Base-by-base conservation (phyloP, 2,329 filamentous ascomycete species). In the Aspergillus neoniger region DNA sequence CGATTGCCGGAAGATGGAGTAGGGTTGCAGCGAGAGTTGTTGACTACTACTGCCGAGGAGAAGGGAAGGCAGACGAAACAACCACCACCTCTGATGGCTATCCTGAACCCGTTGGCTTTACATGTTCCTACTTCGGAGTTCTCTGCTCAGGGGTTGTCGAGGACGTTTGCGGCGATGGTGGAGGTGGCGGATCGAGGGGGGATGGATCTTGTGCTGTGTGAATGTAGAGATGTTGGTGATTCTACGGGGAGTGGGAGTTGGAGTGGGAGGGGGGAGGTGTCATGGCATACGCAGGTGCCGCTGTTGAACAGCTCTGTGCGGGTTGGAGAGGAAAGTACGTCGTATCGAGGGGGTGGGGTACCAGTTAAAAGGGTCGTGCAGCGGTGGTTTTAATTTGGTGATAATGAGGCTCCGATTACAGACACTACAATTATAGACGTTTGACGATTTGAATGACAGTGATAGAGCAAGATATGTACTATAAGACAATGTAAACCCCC, bases 371-470 rank as follows among this genome's bases (percentile, higher is more conserved):
- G 79, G 62, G 80, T 91, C 17, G 76, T 89, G 41, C 79, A 81
- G 17, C 83, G 88, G 36, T 92, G 90, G 90, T 91, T 91, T 70
- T 72, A 72, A 28, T 85, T 88, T 57, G 77, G 78, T 19, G 66
- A 75, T 36, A 79, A 77, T 75, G 72, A 36, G 30, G 48, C 59
- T 55, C 58, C 39, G 47, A 21, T 15, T 10, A 23, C 49, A 44
- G 44, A 52, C 12, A 57, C n/a, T 14, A 36, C 12, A 14, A 10
- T 14, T n/a, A 44, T 39, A 41, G 30, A 61, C 38, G 17, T 39
- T n/a, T 66, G 41, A 59, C 60, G 21, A 50, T 19, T 50, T 17
- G 12, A 50, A 50, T 32, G 47, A 28, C 25, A 32, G n/a, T 32
- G 15, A 50, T 28, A 32, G n/a, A 32, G 23, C 47, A 30, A 50